A percentile compares a stretch with the other conserved stretches of the same genome.
Evolutionary conservation across 306 rosid species (phyloP).

Genomic region (Senna siamea): DNA sequence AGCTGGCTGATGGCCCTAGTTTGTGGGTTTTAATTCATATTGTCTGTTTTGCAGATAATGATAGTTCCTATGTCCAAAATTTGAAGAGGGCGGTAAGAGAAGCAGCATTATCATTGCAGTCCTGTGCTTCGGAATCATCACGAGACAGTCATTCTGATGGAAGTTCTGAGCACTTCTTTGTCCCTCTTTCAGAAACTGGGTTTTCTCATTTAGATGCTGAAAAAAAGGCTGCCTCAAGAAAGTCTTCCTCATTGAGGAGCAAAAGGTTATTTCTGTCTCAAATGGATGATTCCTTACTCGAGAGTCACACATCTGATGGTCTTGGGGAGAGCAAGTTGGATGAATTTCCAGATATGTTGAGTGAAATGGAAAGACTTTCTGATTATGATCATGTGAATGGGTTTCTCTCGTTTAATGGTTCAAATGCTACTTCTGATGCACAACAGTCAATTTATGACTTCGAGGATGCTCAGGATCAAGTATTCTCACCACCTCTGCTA

Average conservation of each 20-base stretch:
- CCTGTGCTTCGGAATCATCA: constrained; percentile 62
- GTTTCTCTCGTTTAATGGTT: constrained; percentile 69
- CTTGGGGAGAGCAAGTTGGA: constrained; percentile 53
- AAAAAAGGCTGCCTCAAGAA: constrained; percentile 59
- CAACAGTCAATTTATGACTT: constrained; percentile 67
- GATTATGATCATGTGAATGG: constrained; percentile 85
- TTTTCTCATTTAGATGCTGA: constrained; percentile 71
- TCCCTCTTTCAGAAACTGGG: constrained; percentile 77
- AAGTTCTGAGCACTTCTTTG: constrained; percentile 85
- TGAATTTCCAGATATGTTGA: constrained; percentile 65
- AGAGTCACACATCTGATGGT: constrained; percentile 55
- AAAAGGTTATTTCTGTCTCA: constrained; percentile 70
- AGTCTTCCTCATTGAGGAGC: constrained; percentile 64
- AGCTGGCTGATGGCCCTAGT: constrained; percentile 34
- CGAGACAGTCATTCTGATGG: constrained; percentile 79
- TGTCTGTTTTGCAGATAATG: constrained; percentile 55
- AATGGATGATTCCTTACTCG: constrained; percentile 53
- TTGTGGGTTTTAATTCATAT: constrained; percentile 38
- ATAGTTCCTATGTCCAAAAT: constrained; percentile 63
- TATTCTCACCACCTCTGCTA: constrained; percentile 89
- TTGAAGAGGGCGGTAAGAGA: constrained; percentile 92
- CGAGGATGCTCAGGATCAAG: constrained; percentile 84
- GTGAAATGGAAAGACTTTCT: constrained; percentile 68
- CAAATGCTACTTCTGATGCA: constrained; percentile 69
- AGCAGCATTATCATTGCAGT: constrained; percentile 73